Base-by-base conservation (phyloP, 2,329 filamentous ascomycete genomes). In the Alternaria postmessia region DNA sequence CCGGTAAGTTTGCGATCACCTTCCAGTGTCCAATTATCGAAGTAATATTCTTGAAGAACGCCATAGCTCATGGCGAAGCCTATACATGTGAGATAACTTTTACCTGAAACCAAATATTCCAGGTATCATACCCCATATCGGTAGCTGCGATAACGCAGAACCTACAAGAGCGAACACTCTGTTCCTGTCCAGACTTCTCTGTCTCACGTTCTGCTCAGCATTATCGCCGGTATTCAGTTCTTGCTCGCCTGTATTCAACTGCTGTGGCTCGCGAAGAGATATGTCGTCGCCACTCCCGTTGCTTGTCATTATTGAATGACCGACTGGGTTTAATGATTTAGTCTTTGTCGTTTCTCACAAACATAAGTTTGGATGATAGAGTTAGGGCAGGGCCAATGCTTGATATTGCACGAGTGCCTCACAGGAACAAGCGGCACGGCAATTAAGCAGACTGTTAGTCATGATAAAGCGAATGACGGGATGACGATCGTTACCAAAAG, bases 71-170 rank as follows among this genome's bases (percentile, higher is more conserved):
- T 69, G 39, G 68, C 64, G 44, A 69, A 70, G 20, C 68, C 68
- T 68, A 32, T 32, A 12, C 30, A 32, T 32, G 11, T 32, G 30
- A 32, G 30, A 32, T 32, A 12, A 32, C 9, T 32, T 12, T 12
- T 32, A 32, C 11, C 30, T 12, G 30, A 41, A 26, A 2, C 34
- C 36, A 41, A 28, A 24, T 7, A 38, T 38, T 24, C 22, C 34
- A 7, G 18, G 28, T 18, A 48, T 14, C 9, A n/a, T 63, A 84
- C 84, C 84, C 84, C 83, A 86, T 61, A 85, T 84, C 24, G 84
- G 84, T 14, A 85, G 68, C 66, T 86, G 83, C 28, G 83, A 72
- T 14, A 85, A 63, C 16, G 79, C 78, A 42, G 78, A 81, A 22
- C 82, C 83, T 7, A 81, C 22, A 6, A 85, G 76, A 47, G 83